Conservation (phyloP, 2,329 filamentous ascomycete genomes). For the Fusarium transvaalense region DNA sequence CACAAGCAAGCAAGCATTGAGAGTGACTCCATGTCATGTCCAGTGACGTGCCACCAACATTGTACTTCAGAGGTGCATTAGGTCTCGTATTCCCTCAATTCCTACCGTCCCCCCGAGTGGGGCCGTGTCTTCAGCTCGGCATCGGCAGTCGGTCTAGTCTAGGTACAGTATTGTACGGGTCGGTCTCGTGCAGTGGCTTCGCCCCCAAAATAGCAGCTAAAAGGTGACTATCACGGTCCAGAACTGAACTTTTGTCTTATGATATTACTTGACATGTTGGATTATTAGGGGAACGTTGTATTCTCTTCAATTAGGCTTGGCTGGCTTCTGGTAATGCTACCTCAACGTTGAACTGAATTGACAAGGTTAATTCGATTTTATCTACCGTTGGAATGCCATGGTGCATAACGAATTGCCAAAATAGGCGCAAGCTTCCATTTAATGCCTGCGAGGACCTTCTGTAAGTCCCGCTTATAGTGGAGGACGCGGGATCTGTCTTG, state of each 20-base stretch:
- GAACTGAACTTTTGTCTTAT: constrained; percentile 16
- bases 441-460: constrained; percentile 26
- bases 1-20: constrained; percentile 22
- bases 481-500: constrained; percentile 2
- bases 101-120: constrained; percentile 5
- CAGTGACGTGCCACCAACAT: constrained; percentile 46
- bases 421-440: constrained; percentile 17
- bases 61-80: constrained; percentile 1
- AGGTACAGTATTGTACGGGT: constrained; percentile 5
- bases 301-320: background rate
- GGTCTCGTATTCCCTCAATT: constrained; percentile 46
- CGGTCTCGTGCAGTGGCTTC: constrained; percentile 11
- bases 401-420: constrained; percentile 5
- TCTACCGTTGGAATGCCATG: constrained; percentile 29
- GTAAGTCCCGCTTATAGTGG: constrained; percentile 25
- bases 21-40: constrained; percentile 26
- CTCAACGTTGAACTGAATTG: constrained; percentile 3
- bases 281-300: constrained; percentile 33
- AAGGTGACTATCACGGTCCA: background rate
- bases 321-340: constrained; percentile 27
- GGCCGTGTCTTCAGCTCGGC: constrained; percentile 28
- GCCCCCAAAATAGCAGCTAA: constrained; percentile 28
- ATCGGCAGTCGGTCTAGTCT: constrained; percentile 3
- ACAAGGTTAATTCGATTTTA: constrained; percentile 1
- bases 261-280: background rate